Percentiles rank a stretch among this genome's conserved stretches.
phyloP scores from a whole-genome alignment of 805 yeast genomes.

The Alloascoidea hylecoeti region DNA sequence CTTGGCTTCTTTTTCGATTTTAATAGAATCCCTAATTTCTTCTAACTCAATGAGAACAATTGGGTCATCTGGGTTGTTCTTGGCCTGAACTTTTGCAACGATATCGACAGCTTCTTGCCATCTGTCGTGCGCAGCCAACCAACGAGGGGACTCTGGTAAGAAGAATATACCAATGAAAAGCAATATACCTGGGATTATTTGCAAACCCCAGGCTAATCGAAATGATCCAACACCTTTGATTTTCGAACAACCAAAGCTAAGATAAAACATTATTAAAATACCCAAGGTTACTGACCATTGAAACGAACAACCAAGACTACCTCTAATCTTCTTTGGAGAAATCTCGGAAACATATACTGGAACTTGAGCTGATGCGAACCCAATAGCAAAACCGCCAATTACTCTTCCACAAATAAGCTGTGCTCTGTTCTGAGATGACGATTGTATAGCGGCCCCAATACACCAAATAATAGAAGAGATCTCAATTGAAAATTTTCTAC shows the following conservation, averaged over 20 bases:
- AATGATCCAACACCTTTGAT: conserved; percentile 24
- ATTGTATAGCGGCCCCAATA: conserved; percentile 44
- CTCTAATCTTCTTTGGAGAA: conserved; percentile 46
- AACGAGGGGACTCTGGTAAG: conserved; percentile 13
- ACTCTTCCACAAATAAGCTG: conserved; percentile 40
- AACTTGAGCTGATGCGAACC: conserved; percentile 50
- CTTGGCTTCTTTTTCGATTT: conserved; percentile 35
- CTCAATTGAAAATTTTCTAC: conserved; percentile 42
- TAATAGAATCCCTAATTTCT: conserved; percentile 42
- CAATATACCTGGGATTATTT: conserved; percentile 36
- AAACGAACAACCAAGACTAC: conserved; percentile 44
- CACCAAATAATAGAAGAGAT: conserved; percentile 42
- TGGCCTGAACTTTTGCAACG: conserved; percentile 15
- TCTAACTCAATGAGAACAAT: conserved; percentile 44
- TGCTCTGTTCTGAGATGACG: conserved; percentile 26
- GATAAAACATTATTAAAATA: conserved; percentile 46
- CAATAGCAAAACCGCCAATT: conserved; percentile 51
- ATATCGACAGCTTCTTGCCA: conserved; percentile 23
- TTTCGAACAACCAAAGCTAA: conserved; percentile 30
- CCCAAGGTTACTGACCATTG: conserved; percentile 55
- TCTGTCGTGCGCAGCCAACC: conserved; percentile 7
- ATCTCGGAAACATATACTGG: conserved; percentile 58
- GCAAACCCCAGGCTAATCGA: conserved; percentile 43
- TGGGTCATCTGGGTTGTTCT: conserved; percentile 11
- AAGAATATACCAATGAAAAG: conserved; percentile 25